Evolutionary conservation across 225 moss, liverwort and hornwort species (phyloP), one percentile per base, ranked within the genome.

Genomic region (Takakia lepidozioides): DNA sequence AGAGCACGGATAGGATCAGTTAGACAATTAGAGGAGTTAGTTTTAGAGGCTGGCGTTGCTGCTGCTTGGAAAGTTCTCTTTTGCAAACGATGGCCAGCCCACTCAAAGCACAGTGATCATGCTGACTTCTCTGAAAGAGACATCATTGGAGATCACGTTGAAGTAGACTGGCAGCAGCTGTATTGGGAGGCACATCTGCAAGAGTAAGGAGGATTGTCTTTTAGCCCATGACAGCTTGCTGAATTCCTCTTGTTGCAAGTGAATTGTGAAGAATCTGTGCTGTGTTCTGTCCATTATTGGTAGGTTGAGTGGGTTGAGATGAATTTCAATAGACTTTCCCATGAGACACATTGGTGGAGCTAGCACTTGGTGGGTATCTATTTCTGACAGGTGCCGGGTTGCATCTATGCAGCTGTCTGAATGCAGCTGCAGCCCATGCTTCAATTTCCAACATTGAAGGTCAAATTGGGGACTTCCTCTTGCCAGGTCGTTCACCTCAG

Each of bases 171-270:
- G 73, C 68, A 73, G 46, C 73, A 73, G 46, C 55, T 68, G 19
- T 73, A 73, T 37, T 73, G 68, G 73, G 73, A 73, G 63, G 56
- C 59, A 60, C 73, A 73, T 56, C 50, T 73, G 52, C 73, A 73
- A 47, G 51, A 67, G 73, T 73, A 26, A 57, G 72, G 38, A 11
- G 38, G 24, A 42, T 37, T n/a, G n/a, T n/a, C n/a, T n/a, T n/a
- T n/a, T n/a, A n/a, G n/a, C n/a, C n/a, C n/a, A n/a, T n/a, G n/a
- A n/a, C n/a, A n/a, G n/a, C n/a, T n/a, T n/a, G n/a, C n/a, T n/a
- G n/a, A n/a, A n/a, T n/a, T n/a, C n/a, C n/a, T n/a, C n/a, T n/a
- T n/a, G n/a, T n/a, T n/a, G n/a, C n/a, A n/a, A n/a, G n/a, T n/a
- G n/a, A n/a, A n/a, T n/a, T n/a, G n/a, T n/a, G n/a, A n/a, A n/a